A percentile compares a stretch with the other conserved stretches of the same genome.
phyloP scores from a whole-genome alignment of 2,329 filamentous ascomycete species.

The Dactylonectria estremocensis region DNA sequence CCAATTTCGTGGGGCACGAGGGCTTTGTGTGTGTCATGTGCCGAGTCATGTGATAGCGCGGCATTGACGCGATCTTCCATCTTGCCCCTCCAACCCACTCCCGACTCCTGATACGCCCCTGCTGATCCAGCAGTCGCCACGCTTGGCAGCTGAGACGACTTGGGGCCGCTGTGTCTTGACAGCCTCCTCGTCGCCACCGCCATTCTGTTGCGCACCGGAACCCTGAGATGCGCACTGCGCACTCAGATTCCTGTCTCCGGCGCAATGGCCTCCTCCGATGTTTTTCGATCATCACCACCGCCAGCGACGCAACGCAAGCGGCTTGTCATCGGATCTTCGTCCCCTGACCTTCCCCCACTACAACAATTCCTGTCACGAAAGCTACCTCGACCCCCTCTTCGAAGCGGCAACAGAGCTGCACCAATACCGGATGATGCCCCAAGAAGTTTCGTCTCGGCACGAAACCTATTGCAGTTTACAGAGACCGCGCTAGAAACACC shows the following conservation, averaged over 20 bases:
- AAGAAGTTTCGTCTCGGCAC: conserved; percentile 60
- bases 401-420: conserved; percentile 55
- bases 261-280: conserved; percentile 54
- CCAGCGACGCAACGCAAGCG: conserved; percentile 52
- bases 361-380: conserved; percentile 62
- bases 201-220: conserved; percentile 50
- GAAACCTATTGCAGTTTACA: conserved; percentile 54
- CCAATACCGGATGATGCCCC: conserved; percentile 56
- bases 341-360: conserved; percentile 69
- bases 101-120: conserved; percentile 26
- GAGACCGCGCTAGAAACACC: conserved; percentile 42
- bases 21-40: conserved; percentile 57
- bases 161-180: conserved; percentile 13
- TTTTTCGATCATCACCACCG: conserved; percentile 51
- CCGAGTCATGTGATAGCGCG: conserved; percentile 54
- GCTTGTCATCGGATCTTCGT: conserved; percentile 61
- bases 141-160: background rate
- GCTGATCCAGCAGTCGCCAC: conserved; percentile 18
- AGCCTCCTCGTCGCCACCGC: conserved; percentile 28
- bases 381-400: conserved; percentile 51
- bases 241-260: conserved; percentile 49
- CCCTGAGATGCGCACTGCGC: conserved; percentile 65
- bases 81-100: conserved; percentile 13
- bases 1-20: conserved; percentile 57
- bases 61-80: conserved; percentile 45